Conservation (phyloP, 495 filamentous ascomycete species). For the Hypoxylon intermedium region DNA sequence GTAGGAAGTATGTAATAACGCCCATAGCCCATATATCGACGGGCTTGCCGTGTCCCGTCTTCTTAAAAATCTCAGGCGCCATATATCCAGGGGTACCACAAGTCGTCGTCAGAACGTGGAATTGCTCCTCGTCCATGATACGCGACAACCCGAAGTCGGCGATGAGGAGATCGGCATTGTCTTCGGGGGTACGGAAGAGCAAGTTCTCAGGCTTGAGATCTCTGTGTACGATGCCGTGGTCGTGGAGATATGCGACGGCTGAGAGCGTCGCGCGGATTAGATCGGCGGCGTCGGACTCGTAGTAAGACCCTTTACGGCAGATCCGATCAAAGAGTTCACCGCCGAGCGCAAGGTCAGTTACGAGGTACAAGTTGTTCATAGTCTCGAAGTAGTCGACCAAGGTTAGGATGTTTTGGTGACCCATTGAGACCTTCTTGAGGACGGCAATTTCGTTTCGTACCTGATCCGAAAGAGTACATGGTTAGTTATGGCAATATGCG, state of each 20-base stretch:
- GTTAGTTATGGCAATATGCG: slow-evolving; percentile 26
- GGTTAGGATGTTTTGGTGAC: slow-evolving; percentile 96
- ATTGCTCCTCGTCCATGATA: slow-evolving; percentile 99
- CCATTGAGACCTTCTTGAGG: slow-evolving; percentile 94
- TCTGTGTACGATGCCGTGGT: slow-evolving; percentile 97
- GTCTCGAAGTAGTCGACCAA: slow-evolving; percentile 99
- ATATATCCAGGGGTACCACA: slow-evolving; percentile 99
- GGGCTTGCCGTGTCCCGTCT: slow-evolving; percentile 84
- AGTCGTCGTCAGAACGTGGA: slow-evolving; percentile 96
- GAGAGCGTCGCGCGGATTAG: slow-evolving; percentile 93
- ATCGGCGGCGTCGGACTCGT: slow-evolving; percentile 94
- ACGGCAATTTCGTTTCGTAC: slow-evolving; percentile 98
- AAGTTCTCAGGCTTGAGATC: slow-evolving; percentile 79
- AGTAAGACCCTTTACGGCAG: slow-evolving; percentile 97
- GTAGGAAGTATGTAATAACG: slow-evolving; percentile 95
- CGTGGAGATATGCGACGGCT: slow-evolving; percentile 97
- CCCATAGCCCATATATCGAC: slow-evolving; percentile 98
- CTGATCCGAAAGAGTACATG: slow-evolving; percentile 51
- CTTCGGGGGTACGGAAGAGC: slow-evolving; percentile 79
- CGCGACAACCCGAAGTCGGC: slow-evolving; percentile 93
- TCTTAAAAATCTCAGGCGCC: slow-evolving; percentile 91
- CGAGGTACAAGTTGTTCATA: slow-evolving; percentile 98
- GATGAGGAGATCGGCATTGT: slow-evolving; percentile 88
- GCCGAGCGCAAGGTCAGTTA: slow-evolving; percentile 94
- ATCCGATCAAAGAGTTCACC: slow-evolving; percentile 98